These are phyloP conservation scores for Saccharomycopsis crataegensis DNA, from an alignment of 1,139 yeast genomes.

Conservation along the genomic window DNA sequence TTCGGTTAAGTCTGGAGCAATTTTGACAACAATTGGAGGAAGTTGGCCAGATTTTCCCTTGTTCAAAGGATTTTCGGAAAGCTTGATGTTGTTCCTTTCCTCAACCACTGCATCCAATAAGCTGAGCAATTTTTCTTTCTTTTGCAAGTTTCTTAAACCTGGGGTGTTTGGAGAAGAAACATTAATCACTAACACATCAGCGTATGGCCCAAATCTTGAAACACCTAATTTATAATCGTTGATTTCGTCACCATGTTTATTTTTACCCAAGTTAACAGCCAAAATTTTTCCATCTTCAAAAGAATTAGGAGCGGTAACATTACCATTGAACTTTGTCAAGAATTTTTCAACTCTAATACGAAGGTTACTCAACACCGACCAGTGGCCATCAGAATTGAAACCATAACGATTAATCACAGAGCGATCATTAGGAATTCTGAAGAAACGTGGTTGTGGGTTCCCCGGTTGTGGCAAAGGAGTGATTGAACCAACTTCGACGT, in stretches of 20 bases:
- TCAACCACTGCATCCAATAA: conserved; percentile 58
- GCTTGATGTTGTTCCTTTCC: conserved; percentile 42
- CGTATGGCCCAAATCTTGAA: conserved; percentile 67
- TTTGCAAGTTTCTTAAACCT: conserved; percentile 82
- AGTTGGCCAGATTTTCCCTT: conserved; percentile 33
- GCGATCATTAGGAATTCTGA: conserved; percentile 74
- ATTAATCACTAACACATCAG: conserved; percentile 83
- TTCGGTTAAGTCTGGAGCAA: conserved; percentile 88
- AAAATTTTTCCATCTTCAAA: conserved; percentile 59
- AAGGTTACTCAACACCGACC: conserved; percentile 58
- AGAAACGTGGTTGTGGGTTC: conserved; percentile 84
- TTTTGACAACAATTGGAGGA: conserved; percentile 80
- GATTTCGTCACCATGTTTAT: conserved; percentile 85
- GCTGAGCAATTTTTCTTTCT: conserved; percentile 61
- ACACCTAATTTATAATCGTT: conserved; percentile 84
- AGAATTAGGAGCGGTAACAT: conserved; percentile 40
- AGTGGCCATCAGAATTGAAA: conserved; percentile 87
- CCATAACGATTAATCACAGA: conserved; percentile 95
- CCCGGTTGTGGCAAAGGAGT: conserved; percentile 95
- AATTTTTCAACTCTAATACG: conserved; percentile 47
- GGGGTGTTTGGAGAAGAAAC: conserved; percentile 98
- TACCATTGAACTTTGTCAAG: conserved; percentile 22
- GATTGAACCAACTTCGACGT: conserved; percentile 88
- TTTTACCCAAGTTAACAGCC: conserved; percentile 85
- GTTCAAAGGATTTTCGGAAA: neutral